These are phyloP conservation scores for Beauveria scarabaeidicola DNA, from an alignment of 2,329 filamentous ascomycete species.

Conservation along the genomic window DNA sequence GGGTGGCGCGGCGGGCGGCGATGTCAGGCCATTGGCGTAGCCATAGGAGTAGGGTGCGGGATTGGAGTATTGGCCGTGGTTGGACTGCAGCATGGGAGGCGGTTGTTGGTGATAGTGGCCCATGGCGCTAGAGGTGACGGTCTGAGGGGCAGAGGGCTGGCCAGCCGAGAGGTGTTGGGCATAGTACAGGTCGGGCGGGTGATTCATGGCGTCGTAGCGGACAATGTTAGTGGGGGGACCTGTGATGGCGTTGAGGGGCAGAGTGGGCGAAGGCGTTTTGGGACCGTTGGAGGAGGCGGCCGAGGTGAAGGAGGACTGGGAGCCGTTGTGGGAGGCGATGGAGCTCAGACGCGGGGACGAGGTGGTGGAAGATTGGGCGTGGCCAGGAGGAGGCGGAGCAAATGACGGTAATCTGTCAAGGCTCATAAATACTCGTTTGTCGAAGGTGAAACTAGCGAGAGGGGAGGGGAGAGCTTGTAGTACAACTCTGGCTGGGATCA, in stretches of 20 bases:
- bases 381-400: slow-evolving; percentile 59
- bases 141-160: slow-evolving; percentile 65
- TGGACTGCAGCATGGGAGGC: slow-evolving; percentile 65
- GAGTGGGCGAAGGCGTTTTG: slow-evolving; percentile 70
- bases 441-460: not conserved
- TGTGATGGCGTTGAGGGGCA: slow-evolving; percentile 39
- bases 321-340: slow-evolving; percentile 51
- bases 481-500: slow-evolving; percentile 9
- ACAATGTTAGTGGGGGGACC: slow-evolving; percentile 23
- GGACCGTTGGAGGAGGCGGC: slow-evolving; percentile 52
- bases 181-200: slow-evolving; percentile 79
- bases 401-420: slow-evolving; percentile 64
- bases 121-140: slow-evolving; percentile 65
- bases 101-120: slow-evolving; percentile 74
- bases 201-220: slow-evolving; percentile 62
- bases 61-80: slow-evolving; percentile 59
- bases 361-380: slow-evolving; percentile 61
- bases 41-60: slow-evolving; percentile 60
- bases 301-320: slow-evolving; percentile 47
- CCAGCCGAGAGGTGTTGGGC: slow-evolving; percentile 70
- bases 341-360: slow-evolving; percentile 71
- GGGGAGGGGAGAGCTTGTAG: not conserved
- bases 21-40: slow-evolving; percentile 69
- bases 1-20: slow-evolving; percentile 62
- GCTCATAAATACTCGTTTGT: slow-evolving; percentile 42